Percentiles rank a stretch among this genome's conserved stretches.
These are phyloP conservation scores for Globisporangium mamillatum DNA, from an alignment of 352 stramenopile genomes.

Conservation along the genomic window DNA sequence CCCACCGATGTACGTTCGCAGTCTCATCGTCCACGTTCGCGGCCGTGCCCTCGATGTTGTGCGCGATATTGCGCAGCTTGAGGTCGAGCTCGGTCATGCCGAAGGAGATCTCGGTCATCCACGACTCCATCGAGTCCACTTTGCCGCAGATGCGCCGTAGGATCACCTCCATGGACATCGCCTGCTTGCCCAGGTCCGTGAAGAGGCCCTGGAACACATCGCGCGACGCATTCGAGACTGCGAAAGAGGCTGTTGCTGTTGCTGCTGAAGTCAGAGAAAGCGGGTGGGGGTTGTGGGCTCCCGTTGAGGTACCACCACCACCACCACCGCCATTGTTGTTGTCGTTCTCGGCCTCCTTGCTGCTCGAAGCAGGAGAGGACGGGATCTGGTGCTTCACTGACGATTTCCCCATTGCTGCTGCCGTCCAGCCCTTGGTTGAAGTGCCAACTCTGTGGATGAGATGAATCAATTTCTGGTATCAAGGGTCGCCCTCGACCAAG, in stretches of 20 bases:
- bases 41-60: conserved; percentile 78
- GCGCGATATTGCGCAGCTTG: conserved; percentile 73
- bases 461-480: no score
- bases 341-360: background rate
- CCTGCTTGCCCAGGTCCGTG: conserved; percentile 66
- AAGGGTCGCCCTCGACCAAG: no score
- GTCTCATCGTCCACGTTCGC: conserved; percentile 56
- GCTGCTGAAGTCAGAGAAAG: background rate
- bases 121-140: conserved; percentile 72
- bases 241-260: background rate
- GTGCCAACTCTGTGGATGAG: no score
- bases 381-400: conserved; percentile 22
- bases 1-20: conserved; percentile 40
- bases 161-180: conserved; percentile 73
- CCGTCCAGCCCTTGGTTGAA: background rate
- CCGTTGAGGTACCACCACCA: background rate
- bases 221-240: conserved; percentile 25
- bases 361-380: conserved; percentile 10
- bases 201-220: conserved; percentile 74
- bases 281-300: background rate
- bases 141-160: conserved; percentile 65
- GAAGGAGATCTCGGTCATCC: conserved; percentile 70
- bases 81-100: conserved; percentile 75
- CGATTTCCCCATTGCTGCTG: conserved; percentile 26
- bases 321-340: conserved; percentile 1